Base-by-base conservation (phyloP, 352 stramenopile genomes). In the Nothophytophthora sp. region DNA sequence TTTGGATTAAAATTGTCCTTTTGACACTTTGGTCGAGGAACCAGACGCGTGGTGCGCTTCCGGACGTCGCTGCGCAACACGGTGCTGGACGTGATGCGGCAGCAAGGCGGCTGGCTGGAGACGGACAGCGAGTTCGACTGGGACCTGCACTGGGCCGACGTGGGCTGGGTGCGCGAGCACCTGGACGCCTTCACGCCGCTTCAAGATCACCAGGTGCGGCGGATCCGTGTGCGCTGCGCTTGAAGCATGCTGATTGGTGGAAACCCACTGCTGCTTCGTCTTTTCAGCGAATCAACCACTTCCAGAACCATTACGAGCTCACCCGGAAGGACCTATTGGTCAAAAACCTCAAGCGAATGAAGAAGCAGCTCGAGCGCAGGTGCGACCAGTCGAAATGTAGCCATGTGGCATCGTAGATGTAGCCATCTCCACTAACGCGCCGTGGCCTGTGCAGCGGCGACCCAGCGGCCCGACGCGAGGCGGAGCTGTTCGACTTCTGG, bases 241-340 rank as follows among this genome's bases (percentile, higher is more conserved):
- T 72, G 51, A 38, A 51, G 15, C 46, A 76, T 36, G 44, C 79
- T 20, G 71, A 76, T 16, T n/a, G 16, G 11, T 16, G 29, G 13
- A 58, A 72, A 41, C 70, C 38, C 7, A 46, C 10, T 50, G 5
- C 25, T 41, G 44, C 16, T 20, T 3, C 43, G 12, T 52, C 12
- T 6, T 33, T 24, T 19, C n/a, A 97, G 72, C 65, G 82, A 10
- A 70, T 98, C 22, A 98, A 97, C 71, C 91, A 97, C 54, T 98
- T 97, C 63, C 84, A 90, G 41, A 98, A 98, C 64, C 87, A 96
- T 60, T 96, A 96, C 49, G 91, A 98, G 59, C 81, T 98, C 49
- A 97, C 86, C 20, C 68, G 90, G 15, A 98, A 97, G 50, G 86
- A 96, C 41, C 48, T 95, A 28, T 55, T 96, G 15, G 74, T 94